phyloP scores from a whole-genome alignment of 2,329 filamentous ascomycete genomes.

The Ceratocystis ficicola region DNA sequence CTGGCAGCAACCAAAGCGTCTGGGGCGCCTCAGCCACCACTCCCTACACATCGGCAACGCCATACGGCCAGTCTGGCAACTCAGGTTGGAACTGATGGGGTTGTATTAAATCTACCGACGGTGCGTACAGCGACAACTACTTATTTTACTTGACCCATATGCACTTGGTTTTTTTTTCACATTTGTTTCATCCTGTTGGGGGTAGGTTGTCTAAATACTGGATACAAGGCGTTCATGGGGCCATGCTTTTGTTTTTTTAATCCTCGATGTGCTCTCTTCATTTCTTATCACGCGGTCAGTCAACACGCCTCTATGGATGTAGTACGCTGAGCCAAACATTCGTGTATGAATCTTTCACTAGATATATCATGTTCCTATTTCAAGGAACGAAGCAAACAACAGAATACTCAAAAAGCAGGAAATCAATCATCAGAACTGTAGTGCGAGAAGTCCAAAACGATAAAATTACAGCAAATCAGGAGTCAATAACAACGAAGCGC shows the following conservation, averaged over 20 bases:
- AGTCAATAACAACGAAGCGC: neutral
- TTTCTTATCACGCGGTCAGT: neutral
- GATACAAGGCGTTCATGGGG: slow-evolving; percentile 16
- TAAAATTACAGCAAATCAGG: neutral
- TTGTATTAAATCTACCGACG: neutral
- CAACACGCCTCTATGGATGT: neutral
- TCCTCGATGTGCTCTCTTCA: neutral
- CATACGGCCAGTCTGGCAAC: slow-evolving; percentile 32
- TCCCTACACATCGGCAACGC: slow-evolving; percentile 34
- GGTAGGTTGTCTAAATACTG: slow-evolving; percentile 5
- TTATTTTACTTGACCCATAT: neutral
- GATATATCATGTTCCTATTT: slow-evolving; percentile 1
- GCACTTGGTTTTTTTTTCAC: slow-evolving; percentile 11
- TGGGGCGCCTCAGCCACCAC: slow-evolving; percentile 47
- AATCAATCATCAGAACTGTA: neutral
- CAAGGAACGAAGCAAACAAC: neutral
- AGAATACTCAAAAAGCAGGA: neutral
- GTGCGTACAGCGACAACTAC: neutral
- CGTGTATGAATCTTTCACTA: neutral
- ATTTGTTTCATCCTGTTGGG: slow-evolving; percentile 10
- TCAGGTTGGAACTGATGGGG: slow-evolving; percentile 22
- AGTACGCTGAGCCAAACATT: neutral
- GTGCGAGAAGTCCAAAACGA: neutral
- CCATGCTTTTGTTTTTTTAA: neutral
- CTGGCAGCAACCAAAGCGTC: slow-evolving; percentile 43